Evolutionary conservation across 2,329 filamentous ascomycete genomes (phyloP), one percentile per base, ranked within the genome.

Genomic region (Colletotrichum tanaceti): DNA sequence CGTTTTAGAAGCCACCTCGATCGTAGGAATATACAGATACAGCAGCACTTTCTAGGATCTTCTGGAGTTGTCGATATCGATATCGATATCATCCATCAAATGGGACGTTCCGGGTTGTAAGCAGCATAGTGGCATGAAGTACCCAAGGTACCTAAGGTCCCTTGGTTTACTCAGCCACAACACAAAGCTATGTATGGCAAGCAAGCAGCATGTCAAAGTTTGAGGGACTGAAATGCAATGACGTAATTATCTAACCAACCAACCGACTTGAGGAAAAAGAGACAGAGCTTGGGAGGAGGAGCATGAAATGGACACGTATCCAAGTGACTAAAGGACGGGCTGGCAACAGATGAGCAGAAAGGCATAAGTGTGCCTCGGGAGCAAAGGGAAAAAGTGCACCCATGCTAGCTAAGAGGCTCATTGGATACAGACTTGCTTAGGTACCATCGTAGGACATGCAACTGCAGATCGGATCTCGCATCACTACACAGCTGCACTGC

Each of bases 361-460:
- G 32, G 54, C 32, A 50, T 68, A 38, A n/a, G n/a, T n/a, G n/a
- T n/a, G n/a, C 55, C 65, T 68, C 62, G 55, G 62, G 38, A 60
- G 32, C 39, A 16, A 28, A 9, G 16, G 9, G 28, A 9, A n/a
- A 28, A 28, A 2, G 6, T 10, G 55, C 65, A 68, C 62, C 65
- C 65, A n/a, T n/a, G n/a, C n/a, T n/a, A n/a, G 65, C 62, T 41
- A 41, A 50, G 52, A 13, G 5, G 38, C 22, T 49, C 22, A 53
- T 57, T 52, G 43, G 59, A 63, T 39, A 60, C 41, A 18, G 35
- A 47, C 41, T n/a, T n/a, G n/a, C n/a, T n/a, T n/a, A n/a, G n/a
- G n/a, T n/a, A n/a, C n/a, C n/a, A n/a, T n/a, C n/a, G n/a, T n/a
- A n/a, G 47, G 46, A 53, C 50, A 20, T 43, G n/a, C 35, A 38